Evolutionary conservation across 2,329 filamentous ascomycete genomes (phyloP).

Genomic region (Verticillium nonalfalfae): DNA sequence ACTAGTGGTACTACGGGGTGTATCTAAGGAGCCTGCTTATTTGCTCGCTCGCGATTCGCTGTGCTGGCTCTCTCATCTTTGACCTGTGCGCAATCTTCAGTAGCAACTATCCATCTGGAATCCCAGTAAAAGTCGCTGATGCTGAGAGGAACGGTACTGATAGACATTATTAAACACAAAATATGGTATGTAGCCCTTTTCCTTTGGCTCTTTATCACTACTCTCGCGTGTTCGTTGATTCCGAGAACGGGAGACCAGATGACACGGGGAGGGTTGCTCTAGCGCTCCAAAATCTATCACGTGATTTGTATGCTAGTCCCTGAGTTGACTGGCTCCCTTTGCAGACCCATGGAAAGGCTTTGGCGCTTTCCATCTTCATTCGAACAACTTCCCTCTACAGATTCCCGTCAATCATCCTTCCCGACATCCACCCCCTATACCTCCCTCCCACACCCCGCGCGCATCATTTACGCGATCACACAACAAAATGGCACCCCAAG

Average conservation of each 20-base stretch:
- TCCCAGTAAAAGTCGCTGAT: no score
- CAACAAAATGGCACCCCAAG: constrained; percentile 57
- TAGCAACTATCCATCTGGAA: not conserved
- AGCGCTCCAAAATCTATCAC: not conserved
- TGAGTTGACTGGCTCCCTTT: not conserved
- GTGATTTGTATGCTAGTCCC: not conserved
- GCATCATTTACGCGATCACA: not conserved
- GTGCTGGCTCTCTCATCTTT: not conserved
- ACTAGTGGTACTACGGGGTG: not conserved
- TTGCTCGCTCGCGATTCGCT: not conserved
- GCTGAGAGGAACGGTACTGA: no score
- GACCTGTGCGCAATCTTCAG: not conserved
- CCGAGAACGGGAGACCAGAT: not conserved
- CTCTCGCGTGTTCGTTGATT: not conserved
- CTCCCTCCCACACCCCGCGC: not conserved
- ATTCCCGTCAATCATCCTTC: not conserved
- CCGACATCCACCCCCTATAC: not conserved
- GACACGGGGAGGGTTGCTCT: not conserved
- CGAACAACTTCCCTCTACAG: constrained; percentile 1
- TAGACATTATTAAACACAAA: no score
- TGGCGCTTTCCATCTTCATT: constrained; percentile 4
- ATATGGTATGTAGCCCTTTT: not conserved
- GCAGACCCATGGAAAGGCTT: constrained; percentile 2
- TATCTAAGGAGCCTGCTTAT: not conserved
- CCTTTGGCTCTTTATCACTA: not conserved